phyloP scores from a whole-genome alignment of 805 yeast species.

The Phaffomyces antillensis region DNA sequence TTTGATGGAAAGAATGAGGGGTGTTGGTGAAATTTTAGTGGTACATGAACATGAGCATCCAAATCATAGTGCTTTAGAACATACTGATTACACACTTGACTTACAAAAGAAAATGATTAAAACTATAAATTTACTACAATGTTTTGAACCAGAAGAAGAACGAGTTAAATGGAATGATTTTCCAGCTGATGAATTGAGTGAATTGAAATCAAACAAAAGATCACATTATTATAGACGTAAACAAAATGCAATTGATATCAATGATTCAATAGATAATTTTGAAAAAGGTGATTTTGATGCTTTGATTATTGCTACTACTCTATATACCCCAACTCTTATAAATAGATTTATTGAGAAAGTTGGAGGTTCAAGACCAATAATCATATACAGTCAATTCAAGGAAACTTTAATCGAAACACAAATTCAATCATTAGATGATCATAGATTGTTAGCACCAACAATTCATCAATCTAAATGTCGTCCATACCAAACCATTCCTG shows the following conservation, averaged over 20 bases:
- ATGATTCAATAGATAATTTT: conserved; percentile 41
- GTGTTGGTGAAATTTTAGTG: conserved; percentile 60
- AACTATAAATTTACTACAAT: conserved; percentile 71
- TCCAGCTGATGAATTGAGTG: conserved; percentile 44
- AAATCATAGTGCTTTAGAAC: conserved; percentile 62
- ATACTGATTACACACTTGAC: conserved; percentile 55
- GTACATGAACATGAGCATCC: conserved; percentile 93
- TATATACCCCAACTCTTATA: conserved; percentile 60
- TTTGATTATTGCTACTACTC: conserved; percentile 62
- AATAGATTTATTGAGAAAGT: conserved; percentile 54
- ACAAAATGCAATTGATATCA: conserved; percentile 45
- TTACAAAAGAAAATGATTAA: conserved; percentile 49
- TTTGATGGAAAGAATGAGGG: conserved; percentile 82
- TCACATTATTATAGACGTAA: conserved; percentile 62
- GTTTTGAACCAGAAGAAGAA: conserved; percentile 64
- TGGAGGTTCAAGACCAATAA: conserved; percentile 84
- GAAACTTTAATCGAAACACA: conserved; percentile 73
- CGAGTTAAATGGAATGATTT: conserved; percentile 40
- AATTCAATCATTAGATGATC: conserved; percentile 57
- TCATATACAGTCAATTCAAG: conserved; percentile 73
- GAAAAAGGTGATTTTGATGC: conserved; percentile 61
- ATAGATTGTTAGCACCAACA: conserved; percentile 73
- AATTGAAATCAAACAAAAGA: conserved; percentile 51
- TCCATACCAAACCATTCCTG: conserved; percentile 87
- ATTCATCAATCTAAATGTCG: conserved; percentile 77